Evolutionary conservation across 2,329 filamentous ascomycete species (phyloP).

Genomic region (Pyricularia sp.): DNA sequence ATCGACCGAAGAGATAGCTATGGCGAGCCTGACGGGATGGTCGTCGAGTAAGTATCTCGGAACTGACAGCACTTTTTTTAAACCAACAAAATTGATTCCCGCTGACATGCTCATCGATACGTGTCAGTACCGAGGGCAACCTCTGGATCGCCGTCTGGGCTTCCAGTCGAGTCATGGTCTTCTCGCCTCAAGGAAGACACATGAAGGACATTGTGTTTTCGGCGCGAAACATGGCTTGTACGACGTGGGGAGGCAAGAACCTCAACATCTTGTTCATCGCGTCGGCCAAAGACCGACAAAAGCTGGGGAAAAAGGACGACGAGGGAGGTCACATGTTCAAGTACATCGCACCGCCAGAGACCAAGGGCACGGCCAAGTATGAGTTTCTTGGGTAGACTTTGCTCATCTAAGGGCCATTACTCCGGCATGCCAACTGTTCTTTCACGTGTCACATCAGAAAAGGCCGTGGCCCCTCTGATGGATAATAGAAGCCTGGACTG

Average conservation of each 20-base stretch:
- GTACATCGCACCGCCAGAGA: constrained; percentile 15
- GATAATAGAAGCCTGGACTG: background rate
- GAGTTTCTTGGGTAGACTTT: constrained; percentile 19
- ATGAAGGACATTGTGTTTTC: constrained; percentile 23
- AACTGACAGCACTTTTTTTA: background rate
- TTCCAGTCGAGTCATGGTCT: constrained; percentile 23
- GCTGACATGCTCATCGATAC: background rate
- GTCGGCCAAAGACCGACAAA: constrained; percentile 17
- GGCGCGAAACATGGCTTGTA: constrained; percentile 23
- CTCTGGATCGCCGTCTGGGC: constrained; percentile 26
- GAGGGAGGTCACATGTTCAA: constrained; percentile 26
- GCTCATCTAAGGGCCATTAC: background rate
- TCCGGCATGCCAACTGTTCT: background rate
- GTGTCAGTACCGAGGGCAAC: constrained; percentile 20
- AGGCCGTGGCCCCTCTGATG: background rate
- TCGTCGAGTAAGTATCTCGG: constrained; percentile 22
- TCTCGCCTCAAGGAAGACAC: constrained; percentile 19
- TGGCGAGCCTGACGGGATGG: constrained; percentile 27
- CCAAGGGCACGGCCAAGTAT: constrained; percentile 20
- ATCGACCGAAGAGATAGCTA: constrained; percentile 17
- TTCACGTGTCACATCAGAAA: background rate
- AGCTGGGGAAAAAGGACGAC: constrained; percentile 15
- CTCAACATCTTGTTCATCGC: constrained; percentile 23
- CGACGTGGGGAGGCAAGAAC: constrained; percentile 25
- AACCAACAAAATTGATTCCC: background rate